Conservation (phyloP, 495 filamentous ascomycete genomes). For the Lasiosphaeria ovina region DNA sequence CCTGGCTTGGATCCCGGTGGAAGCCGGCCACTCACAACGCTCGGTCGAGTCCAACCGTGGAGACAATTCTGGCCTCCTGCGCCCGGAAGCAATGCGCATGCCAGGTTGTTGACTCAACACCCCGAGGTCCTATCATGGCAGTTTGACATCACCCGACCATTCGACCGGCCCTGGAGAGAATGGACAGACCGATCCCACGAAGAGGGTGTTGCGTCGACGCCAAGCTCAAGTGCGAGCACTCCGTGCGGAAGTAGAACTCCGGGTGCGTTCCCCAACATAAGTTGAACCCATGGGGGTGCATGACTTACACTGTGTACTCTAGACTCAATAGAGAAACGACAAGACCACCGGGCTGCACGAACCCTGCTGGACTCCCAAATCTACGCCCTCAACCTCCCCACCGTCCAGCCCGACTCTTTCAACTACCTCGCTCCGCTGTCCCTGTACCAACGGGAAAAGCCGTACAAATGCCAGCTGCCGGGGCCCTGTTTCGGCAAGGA, state of each 20-base stretch:
- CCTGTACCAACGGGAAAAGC: conserved; percentile 9
- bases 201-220: not conserved
- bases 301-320: not conserved
- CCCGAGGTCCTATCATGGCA: conserved; percentile 15
- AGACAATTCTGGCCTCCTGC: conserved; percentile 13
- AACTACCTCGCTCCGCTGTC: conserved; percentile 13
- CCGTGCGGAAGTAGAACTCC: not conserved
- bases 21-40: not conserved
- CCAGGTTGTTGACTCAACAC: not conserved
- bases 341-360: conserved; percentile 1
- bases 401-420: conserved; percentile 9
- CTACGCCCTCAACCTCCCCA: conserved; percentile 3
- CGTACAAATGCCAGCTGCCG: conserved; percentile 19
- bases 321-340: not conserved
- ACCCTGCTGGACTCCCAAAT: conserved; percentile 10
- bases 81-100: conserved; percentile 4
- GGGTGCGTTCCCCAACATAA: not conserved
- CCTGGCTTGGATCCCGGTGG: not conserved
- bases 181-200: conserved; percentile 8
- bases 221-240: not conserved
- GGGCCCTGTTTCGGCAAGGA: conserved; percentile 4
- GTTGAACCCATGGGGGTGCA: not conserved
- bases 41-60: conserved; percentile 12
- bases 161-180: conserved; percentile 14
- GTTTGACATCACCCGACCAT: conserved; percentile 11